Conservation (phyloP, 2,329 filamentous ascomycete genomes). For the Hypomyces perniciosus region DNA sequence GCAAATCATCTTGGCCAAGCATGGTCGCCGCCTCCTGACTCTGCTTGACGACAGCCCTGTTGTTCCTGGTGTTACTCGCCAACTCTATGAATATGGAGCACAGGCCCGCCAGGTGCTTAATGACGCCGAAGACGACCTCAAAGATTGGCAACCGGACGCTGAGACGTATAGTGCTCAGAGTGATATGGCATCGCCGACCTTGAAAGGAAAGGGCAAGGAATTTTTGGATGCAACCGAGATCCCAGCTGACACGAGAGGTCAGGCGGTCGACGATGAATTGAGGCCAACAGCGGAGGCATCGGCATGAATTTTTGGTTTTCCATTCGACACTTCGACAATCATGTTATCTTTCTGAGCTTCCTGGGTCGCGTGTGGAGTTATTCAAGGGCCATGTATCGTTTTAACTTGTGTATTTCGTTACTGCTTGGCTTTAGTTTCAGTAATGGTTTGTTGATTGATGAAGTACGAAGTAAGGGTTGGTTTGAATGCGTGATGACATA, state of each 20-base stretch:
- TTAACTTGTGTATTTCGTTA: no score
- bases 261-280: neutral
- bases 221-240: neutral
- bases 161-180: slow-evolving; percentile 26
- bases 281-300: neutral
- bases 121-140: slow-evolving; percentile 84
- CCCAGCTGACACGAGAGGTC: slow-evolving; percentile 8
- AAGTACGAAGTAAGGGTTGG: no score
- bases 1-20: slow-evolving; percentile 87
- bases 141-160: slow-evolving; percentile 57
- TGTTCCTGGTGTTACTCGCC: slow-evolving; percentile 73
- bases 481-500: no score
- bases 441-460: no score
- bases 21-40: slow-evolving; percentile 77
- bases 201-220: slow-evolving; percentile 25
- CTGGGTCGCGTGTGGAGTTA: no score
- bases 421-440: no score
- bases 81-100: slow-evolving; percentile 58
- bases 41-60: slow-evolving; percentile 86
- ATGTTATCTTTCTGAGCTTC: no score
- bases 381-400: no score
- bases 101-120: slow-evolving; percentile 81
- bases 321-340: no score
- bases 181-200: slow-evolving; percentile 19
- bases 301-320: neutral